Evolutionary conservation across 164 flowering plant species (phyloP).

Genomic region (Chimonanthus praecox): DNA sequence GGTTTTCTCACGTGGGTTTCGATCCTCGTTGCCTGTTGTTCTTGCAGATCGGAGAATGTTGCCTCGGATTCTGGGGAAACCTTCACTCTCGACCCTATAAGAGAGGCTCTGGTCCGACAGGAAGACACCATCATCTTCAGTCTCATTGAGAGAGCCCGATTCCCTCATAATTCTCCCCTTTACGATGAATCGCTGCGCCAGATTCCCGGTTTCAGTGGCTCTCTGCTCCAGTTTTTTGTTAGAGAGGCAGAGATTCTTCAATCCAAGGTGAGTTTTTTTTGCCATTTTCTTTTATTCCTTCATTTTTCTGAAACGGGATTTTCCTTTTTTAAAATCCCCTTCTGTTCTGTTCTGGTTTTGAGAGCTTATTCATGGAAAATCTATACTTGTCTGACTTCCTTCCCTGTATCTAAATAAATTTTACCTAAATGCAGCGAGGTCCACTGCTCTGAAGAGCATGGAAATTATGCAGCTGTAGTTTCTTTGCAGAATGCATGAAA

Average conservation of each 20-base stretch:
- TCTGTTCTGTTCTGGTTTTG: background rate
- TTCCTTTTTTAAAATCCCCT: background rate
- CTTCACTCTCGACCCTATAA: slow-evolving; percentile 40
- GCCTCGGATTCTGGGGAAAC: slow-evolving; percentile 1
- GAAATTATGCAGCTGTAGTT: too few relatives aligned
- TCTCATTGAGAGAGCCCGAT: slow-evolving; percentile 71
- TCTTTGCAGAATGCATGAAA: too few relatives aligned
- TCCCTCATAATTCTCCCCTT: slow-evolving; percentile 44
- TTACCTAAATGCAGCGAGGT: background rate
- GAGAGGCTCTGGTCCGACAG: slow-evolving; percentile 56
- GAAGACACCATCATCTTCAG: slow-evolving; percentile 73
- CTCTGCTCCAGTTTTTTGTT: slow-evolving; percentile 47
- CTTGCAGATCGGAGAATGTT: slow-evolving; percentile 2
- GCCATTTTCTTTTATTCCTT: background rate
- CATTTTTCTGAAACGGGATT: slow-evolving; percentile 1
- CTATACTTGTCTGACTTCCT: background rate
- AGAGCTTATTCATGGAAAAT: background rate
- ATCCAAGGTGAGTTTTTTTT: slow-evolving; percentile 44
- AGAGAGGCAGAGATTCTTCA: slow-evolving; percentile 57
- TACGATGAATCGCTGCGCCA: slow-evolving; percentile 24
- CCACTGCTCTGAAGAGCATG: background rate
- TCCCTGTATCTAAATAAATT: too few relatives aligned
- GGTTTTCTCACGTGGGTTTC: slow-evolving; percentile 1
- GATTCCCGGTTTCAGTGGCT: slow-evolving; percentile 27
- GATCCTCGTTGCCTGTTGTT: background rate